Base-by-base conservation (phyloP, 106 monocot genomes). In the Acorus calamus region DNA sequence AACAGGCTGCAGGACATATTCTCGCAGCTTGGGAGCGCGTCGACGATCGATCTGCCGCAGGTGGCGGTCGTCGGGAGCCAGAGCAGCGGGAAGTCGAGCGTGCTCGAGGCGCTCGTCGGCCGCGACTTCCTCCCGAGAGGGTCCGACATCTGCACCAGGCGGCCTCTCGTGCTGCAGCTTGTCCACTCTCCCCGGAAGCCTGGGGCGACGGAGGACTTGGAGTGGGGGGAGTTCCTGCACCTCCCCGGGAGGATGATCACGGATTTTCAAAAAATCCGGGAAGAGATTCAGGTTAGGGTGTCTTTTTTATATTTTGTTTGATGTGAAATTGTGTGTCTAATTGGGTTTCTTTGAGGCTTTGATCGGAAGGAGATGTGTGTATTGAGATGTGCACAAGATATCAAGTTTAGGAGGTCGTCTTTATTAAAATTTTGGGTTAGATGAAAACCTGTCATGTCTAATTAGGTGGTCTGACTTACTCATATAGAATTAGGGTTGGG, bases 11-110 rank as follows among this genome's bases (percentile, higher is more conserved):
- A 96, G 64, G 87, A 96, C 72, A 91, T 90, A 53, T 80, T 96
- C 71, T 79, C 96, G 5, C 87, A 85, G 72, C 76, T 96, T 3
- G 87, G 87, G 60, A 69, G 71, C 69, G 66, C 74, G 9, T 76
- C 90, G 50, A 80, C 87, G 7, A 87, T 96, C 62, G 82, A 82
- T 13, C 78, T 96, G 46, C 96, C 96, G 3, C 91, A 91, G 81
- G 91, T 96, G 61, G 91, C 89, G 51, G 96, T 89, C 41, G 75
- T 96, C 48, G 96, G 96, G 45, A 84, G 90, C 85, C 96, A 96
- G 82, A 91, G 96, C 73, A 96, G 96, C 69, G 96, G 96, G 3
- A 96, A 96, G 66, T 91, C 96, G 53, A 96, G 96, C 80, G 96
- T 96, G 8, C 77, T 96, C 8, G 96, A 96, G 78, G 84, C 96